Percentiles rank a stretch among this genome's conserved stretches.
Conservation (phyloP, 768 basidiomycete genomes). For the Inosperma sp. region DNA sequence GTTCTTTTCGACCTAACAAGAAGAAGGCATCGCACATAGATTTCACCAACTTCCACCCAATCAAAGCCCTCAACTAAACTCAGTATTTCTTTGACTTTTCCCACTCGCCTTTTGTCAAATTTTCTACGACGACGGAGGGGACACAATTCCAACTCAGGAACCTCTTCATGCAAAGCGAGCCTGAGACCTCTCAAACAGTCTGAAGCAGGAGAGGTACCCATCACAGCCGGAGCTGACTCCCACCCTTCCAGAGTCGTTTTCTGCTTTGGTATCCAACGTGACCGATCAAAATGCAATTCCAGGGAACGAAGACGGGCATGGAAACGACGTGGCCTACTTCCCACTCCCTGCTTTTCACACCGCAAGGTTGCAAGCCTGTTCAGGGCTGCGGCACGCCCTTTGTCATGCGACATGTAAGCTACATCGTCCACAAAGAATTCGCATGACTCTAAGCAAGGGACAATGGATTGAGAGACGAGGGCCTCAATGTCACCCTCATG, state of each 20-base stretch:
- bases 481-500: constrained; percentile 8
- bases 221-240: neutral
- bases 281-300: constrained; percentile 9
- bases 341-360: constrained; percentile 1
- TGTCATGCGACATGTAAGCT: constrained; percentile 1
- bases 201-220: neutral
- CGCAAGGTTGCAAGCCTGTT: constrained; percentile 5
- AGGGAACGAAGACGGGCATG: neutral
- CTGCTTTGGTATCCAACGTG: constrained; percentile 7
- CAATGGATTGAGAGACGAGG: constrained; percentile 5
- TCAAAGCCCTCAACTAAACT: constrained; percentile 5
- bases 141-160: constrained; percentile 5
- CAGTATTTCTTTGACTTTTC: neutral
- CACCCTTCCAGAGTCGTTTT: constrained; percentile 8
- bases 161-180: constrained; percentile 3
- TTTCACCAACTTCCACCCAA: neutral
- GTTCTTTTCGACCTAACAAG: neutral
- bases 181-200: constrained; percentile 3
- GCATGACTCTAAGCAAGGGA: constrained; percentile 7
- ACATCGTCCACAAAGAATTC: constrained; percentile 11
- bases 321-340: neutral
- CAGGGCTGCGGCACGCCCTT: neutral
- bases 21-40: constrained; percentile 1
- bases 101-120: constrained; percentile 1
- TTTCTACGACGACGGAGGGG: neutral